Conservation (phyloP, 176 grass and related monocot species). For the Aegilops longissima region DNA sequence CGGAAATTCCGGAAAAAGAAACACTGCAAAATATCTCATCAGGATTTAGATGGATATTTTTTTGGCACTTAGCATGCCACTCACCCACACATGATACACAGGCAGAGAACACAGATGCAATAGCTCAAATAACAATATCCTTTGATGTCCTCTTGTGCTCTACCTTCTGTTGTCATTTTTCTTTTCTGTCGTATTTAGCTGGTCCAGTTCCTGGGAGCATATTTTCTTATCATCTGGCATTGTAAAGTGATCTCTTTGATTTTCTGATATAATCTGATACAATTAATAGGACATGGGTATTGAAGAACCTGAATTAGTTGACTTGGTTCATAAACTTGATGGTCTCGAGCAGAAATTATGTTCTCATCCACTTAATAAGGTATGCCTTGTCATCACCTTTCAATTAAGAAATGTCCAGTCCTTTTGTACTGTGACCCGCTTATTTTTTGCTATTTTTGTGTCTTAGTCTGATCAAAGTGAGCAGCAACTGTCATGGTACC, state of each 20-base stretch:
- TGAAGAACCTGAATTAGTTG: constrained; percentile 81
- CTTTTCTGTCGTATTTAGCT: background rate
- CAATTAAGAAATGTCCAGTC: constrained; percentile 28
- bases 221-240: constrained; percentile 21
- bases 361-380: constrained; percentile 87
- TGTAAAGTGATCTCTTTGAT: constrained; percentile 18
- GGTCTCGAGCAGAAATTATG: constrained; percentile 74
- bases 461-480: constrained; percentile 87
- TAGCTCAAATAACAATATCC: background rate
- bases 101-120: constrained; percentile 4
- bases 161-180: constrained; percentile 18
- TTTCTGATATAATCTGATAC: constrained; percentile 30
- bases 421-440: background rate
- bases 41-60: constrained; percentile 6
- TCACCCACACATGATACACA: background rate
- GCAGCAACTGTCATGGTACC: constrained; percentile 84
- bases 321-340: constrained; percentile 85
- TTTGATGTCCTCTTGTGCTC: constrained; percentile 4
- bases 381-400: constrained; percentile 12
- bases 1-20: background rate
- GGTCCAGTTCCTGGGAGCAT: background rate
- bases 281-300: constrained; percentile 89
- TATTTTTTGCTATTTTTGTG: constrained; percentile 5
- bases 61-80: background rate
- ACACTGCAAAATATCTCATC: background rate